Evolutionary conservation across 345 rosid genomes (phyloP), one percentile per base, ranked within the genome.

Genomic region (Citrus sinensis): DNA sequence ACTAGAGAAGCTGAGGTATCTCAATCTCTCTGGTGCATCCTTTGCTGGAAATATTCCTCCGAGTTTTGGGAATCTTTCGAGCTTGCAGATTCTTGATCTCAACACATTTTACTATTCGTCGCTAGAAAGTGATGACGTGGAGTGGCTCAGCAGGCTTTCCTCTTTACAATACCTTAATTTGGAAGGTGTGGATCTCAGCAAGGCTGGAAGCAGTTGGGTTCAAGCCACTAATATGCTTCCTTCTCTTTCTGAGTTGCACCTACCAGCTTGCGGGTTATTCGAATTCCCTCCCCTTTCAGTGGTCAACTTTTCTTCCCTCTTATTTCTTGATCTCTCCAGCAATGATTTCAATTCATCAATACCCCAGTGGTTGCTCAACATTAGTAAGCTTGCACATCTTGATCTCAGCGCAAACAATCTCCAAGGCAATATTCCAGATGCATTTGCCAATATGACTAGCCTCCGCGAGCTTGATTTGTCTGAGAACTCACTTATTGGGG

Each of bases 161-260:
- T 77, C 79, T 13, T 60, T 82, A 67, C 67, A 80, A 46, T 61
- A 79, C 79, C 75, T 85, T 1, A 71, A 81, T 46, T 55, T 86
- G 32, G 87, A 73, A 11, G 4, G 24, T 49, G 71, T 71, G 7
- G 70, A 83, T 19, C 85, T 86, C 2, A 70, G 80, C 34, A 49
- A 63, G n/a, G 78, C 71, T 13, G 40, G 49, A 70, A 67, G 40
- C 25, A 22, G 71, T 25, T 87, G 89, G 89, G 64, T 80, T 25
- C 61, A 80, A 14, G 71, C 77, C 20, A 9, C 78, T 27, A 85
- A 81, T 58, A 75, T 75, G 80, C 82, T 86, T 65, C 82, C 87
- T 67, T 85, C 86, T 1, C 77, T 88, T 13, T 20, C 29, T 6
- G 82, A 88, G 73, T 62, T 86, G 81, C 62, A 73, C 66, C 37